Conservation (phyloP, 768 basidiomycete genomes). For the Dentipellis fragilis region DNA sequence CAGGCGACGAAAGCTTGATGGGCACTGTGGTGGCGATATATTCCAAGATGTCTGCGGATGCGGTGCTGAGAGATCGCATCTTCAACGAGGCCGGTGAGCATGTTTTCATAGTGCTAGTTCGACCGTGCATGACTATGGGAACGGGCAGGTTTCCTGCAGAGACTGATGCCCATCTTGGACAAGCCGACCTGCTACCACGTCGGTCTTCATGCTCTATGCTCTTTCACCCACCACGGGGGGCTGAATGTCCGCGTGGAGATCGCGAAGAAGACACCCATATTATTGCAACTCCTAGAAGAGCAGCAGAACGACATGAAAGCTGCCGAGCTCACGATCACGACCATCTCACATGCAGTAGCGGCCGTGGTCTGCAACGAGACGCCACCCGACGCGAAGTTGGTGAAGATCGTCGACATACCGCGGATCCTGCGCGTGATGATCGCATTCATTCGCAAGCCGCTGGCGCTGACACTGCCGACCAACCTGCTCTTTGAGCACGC, state of each 20-base stretch:
- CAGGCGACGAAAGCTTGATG: slow-evolving; percentile 29
- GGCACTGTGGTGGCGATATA: slow-evolving; percentile 55
- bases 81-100: slow-evolving; percentile 38
- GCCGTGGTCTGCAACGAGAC: slow-evolving; percentile 33
- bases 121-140: no score
- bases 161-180: not conserved
- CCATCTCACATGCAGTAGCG: slow-evolving; percentile 41
- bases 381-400: slow-evolving; percentile 24
- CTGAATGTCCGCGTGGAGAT: not conserved
- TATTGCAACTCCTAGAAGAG: slow-evolving; percentile 38
- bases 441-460: slow-evolving; percentile 34
- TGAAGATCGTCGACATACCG: slow-evolving; percentile 33
- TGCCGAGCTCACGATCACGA: slow-evolving; percentile 40
- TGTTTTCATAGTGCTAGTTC: no score
- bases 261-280: slow-evolving; percentile 14
- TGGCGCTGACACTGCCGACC: slow-evolving; percentile 16
- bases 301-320: slow-evolving; percentile 39
- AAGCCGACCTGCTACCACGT: not conserved
- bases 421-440: slow-evolving; percentile 25
- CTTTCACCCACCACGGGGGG: slow-evolving; percentile 1
- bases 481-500: slow-evolving; percentile 42
- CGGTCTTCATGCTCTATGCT: not conserved
- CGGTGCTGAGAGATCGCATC: slow-evolving; percentile 48
- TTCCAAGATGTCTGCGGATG: slow-evolving; percentile 53
- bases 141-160: not conserved